Conservation (phyloP, 2,329 filamentous ascomycete genomes). For the Phyllachora maydis region DNA sequence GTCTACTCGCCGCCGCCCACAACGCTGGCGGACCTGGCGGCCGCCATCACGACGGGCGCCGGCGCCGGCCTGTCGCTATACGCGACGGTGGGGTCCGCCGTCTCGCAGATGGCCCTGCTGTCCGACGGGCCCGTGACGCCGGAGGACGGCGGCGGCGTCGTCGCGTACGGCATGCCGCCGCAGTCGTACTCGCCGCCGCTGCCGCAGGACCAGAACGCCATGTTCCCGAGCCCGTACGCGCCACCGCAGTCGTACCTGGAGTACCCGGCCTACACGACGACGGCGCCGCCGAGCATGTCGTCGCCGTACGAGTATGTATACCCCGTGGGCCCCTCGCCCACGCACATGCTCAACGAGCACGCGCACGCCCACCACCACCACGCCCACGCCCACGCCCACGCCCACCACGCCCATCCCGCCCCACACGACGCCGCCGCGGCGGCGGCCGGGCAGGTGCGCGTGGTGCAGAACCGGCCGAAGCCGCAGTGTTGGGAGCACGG, state of each 20-base stretch:
- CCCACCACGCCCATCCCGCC: constrained; percentile 7
- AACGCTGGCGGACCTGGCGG: constrained; percentile 19
- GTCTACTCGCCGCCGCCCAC: constrained; percentile 17
- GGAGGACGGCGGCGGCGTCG: too few species aligned
- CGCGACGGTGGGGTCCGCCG: too few species aligned
- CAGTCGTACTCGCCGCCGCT: constrained; percentile 29
- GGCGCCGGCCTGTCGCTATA: constrained; percentile 26
- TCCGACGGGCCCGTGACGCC: too few species aligned
- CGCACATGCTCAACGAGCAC: too few species aligned
- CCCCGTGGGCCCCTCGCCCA: too few species aligned
- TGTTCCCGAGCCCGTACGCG: constrained; percentile 13
- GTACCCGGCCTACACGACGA: constrained; percentile 11
- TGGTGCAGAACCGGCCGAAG: constrained; percentile 66
- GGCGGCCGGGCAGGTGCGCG: constrained; percentile 41
- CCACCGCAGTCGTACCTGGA: constrained; percentile 11
- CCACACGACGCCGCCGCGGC: too few species aligned
- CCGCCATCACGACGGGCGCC: constrained; percentile 27
- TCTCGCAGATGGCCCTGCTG: too few species aligned
- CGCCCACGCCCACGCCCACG: too few species aligned
- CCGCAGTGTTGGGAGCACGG: constrained; percentile 95
- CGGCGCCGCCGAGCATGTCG: constrained; percentile 9
- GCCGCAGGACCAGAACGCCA: constrained; percentile 17
- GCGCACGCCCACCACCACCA: too few species aligned
- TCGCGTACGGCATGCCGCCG: too few species aligned
- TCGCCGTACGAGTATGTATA: constrained; percentile 13